Evolutionary conservation across 768 basidiomycete genomes (phyloP), one percentile per base, ranked within the genome.

Genomic region (Boletus barrowsii): DNA sequence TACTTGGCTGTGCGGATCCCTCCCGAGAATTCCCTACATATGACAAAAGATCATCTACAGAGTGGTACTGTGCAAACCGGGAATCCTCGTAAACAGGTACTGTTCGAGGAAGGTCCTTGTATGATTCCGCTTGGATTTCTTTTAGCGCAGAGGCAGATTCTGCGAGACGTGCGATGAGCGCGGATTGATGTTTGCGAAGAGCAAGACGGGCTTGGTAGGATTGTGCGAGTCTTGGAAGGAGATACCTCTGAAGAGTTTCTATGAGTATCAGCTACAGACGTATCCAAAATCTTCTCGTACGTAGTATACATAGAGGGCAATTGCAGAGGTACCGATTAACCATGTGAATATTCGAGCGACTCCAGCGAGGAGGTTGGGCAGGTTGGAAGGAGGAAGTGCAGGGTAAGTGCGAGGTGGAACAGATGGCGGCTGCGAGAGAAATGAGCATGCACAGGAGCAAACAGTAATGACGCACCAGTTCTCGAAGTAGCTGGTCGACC

Each of bases 401-500:
- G 88, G 88, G 61, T 91, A 91, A 45, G 84, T 83, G 59, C 87
- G 79, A 0, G 88, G 87, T 18, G 88, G 88, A 35, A 91, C 69
- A 6, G 68, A 53, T 10, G 85, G 87, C 11, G 68, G 62, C 63
- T 73, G 63, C 14, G 37, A 35, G 39, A 49, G 26, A 24, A 35
- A 45, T 68, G 50, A 63, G 58, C 26, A 37, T 30, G 37, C 14
- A 11, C 8, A 22, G 13, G n/a, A 42, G 24, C 24, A 37, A 55
- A 33, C 41, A 45, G 35, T 26, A 11, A 24, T 26, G 10, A 67
- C 79, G 42, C 60, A 89, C 88, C 62, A 76, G 49, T 58, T 84
- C 82, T 41, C 73, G 77, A 42, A 90, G 65, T 18, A 91, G 72
- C 0, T 65, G 67, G 43, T 83, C 78, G 40, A 90, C 79, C 64